Base-by-base conservation (phyloP, 495 filamentous ascomycete genomes). In the Patellaria atrata region DNA sequence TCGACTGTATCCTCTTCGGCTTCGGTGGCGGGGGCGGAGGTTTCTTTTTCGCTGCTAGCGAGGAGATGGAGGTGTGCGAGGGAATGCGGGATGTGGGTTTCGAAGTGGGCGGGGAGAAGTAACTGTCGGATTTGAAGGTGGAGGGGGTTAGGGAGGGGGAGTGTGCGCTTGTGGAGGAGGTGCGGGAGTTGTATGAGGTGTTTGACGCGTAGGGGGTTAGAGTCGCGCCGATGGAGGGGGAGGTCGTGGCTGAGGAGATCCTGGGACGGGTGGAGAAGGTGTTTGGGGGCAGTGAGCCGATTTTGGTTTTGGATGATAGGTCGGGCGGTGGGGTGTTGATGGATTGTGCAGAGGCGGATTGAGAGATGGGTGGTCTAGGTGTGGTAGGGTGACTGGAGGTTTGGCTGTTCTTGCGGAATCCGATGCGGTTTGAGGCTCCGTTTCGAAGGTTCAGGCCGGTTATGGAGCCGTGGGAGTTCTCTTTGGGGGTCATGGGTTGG, bases 11-110 rank as follows among this genome's bases (percentile, higher is more conserved):
- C 9, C 60, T 64, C 50, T 77, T 77, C 1, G 70, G 68, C 1
- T 80, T 80, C 5, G 84, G 81, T 0, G 80, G 82, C 1, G 78
- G 81, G 1, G 73, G 70, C 18, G 67, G 67, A 29, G 71, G 71
- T 58, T 78, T 79, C 49, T 69, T 73, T 26, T 59, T 65, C 10
- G 54, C 44, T 1, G 60, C 58, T 5, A 27, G 17, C 12, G 34
- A 15, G n/a, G 42, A 21, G 4, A 30, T 35, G 4, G 47, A 44
- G 6, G 33, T 15, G 8, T 29, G 12, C 0, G 46, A 52, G 19
- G 36, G 27, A 18, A 44, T 28, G 11, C 41, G 33, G 10, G 32
- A 30, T 9, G 37, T n/a, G n/a, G n/a, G 37, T 14, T 7, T 37
- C 3, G 46, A 45, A 6, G 45, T 23, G 10, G 12, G 8, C 5